phyloP scores from a whole-genome alignment of 1,139 yeast species.

The Saccharomyces pastorianus region DNA sequence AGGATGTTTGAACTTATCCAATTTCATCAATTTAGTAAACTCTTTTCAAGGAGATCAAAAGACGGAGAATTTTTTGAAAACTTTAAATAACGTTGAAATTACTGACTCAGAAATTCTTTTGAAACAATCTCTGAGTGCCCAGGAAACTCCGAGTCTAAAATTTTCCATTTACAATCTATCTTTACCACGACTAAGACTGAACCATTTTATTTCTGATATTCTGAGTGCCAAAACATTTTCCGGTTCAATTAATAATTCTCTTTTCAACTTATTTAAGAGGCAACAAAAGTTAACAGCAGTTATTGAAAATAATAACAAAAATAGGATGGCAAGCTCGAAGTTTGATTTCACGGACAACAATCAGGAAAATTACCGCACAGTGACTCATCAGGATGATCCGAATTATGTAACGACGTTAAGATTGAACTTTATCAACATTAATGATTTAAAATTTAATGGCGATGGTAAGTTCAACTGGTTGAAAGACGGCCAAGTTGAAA shows the following conservation, averaged over 20 bases:
- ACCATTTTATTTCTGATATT: slow-evolving; percentile 53
- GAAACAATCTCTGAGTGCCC: slow-evolving; percentile 32
- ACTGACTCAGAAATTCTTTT: neutral
- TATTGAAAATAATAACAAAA: neutral
- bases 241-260: slow-evolving; percentile 65
- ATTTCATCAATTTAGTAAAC: slow-evolving; percentile 24
- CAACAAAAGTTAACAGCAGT: slow-evolving; percentile 37
- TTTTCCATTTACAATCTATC: slow-evolving; percentile 50
- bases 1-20: slow-evolving; percentile 33
- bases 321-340: neutral
- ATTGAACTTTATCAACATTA: slow-evolving; percentile 54
- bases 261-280: slow-evolving; percentile 64
- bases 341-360: neutral
- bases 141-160: slow-evolving; percentile 40
- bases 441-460: slow-evolving; percentile 32
- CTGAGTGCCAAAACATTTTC: slow-evolving; percentile 62
- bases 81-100: neutral
- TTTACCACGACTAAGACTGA: slow-evolving; percentile 50
- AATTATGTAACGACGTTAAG: slow-evolving; percentile 44
- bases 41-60: slow-evolving; percentile 21
- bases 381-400: neutral
- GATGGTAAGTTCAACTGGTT: slow-evolving; percentile 52
- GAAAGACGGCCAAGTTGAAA: slow-evolving; percentile 59
- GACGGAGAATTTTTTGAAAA: neutral
- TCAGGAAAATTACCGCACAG: neutral